Base-by-base conservation (phyloP, 352 stramenopile species). In the Globisporangium recalcitrans region DNA sequence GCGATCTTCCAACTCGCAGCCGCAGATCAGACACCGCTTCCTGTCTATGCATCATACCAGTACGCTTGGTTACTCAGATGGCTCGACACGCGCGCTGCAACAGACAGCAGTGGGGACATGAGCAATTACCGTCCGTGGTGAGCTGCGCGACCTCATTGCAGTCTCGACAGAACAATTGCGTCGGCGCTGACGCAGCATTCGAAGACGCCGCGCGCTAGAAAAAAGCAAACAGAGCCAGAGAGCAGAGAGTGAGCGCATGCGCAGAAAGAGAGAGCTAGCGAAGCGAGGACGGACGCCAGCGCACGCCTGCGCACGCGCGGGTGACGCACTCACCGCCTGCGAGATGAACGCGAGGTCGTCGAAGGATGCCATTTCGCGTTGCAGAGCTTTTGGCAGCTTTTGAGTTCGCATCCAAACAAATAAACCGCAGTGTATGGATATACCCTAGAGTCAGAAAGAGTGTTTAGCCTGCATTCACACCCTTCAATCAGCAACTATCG, bases 321-420 rank as follows among this genome's bases (percentile, higher is more conserved):
- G 9, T 44, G 1, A 11, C 29, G n/a, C 32, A n/a, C 29, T 40
- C 19, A 64, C 57, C 44, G 55, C 58, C 14, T 55, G 52, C 21
- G 53, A 64, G 65, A 60, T 75, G 67, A 91, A 91, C 19, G 82
- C 82, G 49, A 91, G 70, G 62, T 91, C 82, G 67, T 91, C 82
- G 69, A 87, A 91, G 21, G 82, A 85, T 36, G 78, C 67, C 75
- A 90, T 90, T 44, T 62, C 16, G 36, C 4, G 13, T n/a, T n/a
- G n/a, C n/a, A n/a, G n/a, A n/a, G n/a, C n/a, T n/a, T n/a, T n/a
- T n/a, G n/a, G n/a, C n/a, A n/a, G n/a, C n/a, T n/a, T n/a, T n/a
- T n/a, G n/a, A n/a, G n/a, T n/a, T n/a, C n/a, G n/a, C n/a, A n/a
- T n/a, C n/a, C n/a, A n/a, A n/a, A n/a, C n/a, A n/a, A n/a, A n/a